phyloP scores from a whole-genome alignment of 345 rosid species.

The Lepidium aucheri region DNA sequence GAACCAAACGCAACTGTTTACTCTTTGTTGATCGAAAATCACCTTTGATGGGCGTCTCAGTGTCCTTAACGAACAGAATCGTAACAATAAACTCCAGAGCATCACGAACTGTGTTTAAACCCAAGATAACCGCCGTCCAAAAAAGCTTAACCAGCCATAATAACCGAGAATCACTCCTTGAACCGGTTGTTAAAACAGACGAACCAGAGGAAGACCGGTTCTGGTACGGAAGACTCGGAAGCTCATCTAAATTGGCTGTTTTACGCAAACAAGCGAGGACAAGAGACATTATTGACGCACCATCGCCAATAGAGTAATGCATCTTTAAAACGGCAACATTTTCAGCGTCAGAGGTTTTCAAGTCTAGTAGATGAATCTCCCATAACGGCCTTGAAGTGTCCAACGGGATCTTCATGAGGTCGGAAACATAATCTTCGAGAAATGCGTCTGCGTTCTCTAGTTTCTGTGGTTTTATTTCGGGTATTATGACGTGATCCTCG shows the following conservation, averaged over 20 bases:
- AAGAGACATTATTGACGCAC: constrained; percentile 45
- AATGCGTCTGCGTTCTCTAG: constrained; percentile 39
- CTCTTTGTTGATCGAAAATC: background rate
- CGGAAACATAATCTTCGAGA: constrained; percentile 50
- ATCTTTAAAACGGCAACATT: constrained; percentile 26
- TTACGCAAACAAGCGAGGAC: constrained; percentile 41
- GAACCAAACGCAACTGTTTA: constrained; percentile 25
- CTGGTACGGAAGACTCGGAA: constrained; percentile 46
- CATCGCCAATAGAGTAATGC: constrained; percentile 50
- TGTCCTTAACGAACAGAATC: constrained; percentile 30
- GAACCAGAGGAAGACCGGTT: background rate
- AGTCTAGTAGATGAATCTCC: constrained; percentile 61
- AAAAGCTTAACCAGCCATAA: constrained; percentile 27
- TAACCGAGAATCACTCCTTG: constrained; percentile 12
- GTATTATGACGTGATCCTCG: constrained; percentile 42
- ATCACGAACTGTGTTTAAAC: constrained; percentile 46
- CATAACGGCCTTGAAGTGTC: constrained; percentile 54
- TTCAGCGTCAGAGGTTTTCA: constrained; percentile 55
- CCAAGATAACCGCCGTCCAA: constrained; percentile 27
- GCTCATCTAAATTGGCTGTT: constrained; percentile 37
- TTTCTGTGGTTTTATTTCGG: constrained; percentile 21
- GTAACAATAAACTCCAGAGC: constrained; percentile 26
- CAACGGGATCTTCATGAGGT: constrained; percentile 37
- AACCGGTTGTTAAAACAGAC: background rate
- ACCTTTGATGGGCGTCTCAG: constrained; percentile 38